These are phyloP conservation scores for Candida corydali DNA, from an alignment of 805 yeast genomes.

Conservation along the genomic window DNA sequence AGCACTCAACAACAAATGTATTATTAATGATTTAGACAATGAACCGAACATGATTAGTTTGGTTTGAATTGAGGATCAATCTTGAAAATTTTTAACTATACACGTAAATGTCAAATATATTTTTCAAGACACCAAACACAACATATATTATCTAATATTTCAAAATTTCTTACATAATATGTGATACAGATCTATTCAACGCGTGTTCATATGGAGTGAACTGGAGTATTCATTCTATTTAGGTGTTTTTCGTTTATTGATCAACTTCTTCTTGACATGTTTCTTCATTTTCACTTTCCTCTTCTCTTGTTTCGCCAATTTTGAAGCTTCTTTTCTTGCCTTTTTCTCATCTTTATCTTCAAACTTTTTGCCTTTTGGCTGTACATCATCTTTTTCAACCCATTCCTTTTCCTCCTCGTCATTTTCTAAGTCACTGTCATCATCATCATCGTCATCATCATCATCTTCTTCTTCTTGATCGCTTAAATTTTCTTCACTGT, in stretches of 20 bases:
- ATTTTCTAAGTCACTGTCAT: slow-evolving; percentile 25
- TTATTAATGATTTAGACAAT: background rate
- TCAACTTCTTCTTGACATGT: slow-evolving; percentile 26
- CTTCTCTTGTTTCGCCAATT: slow-evolving; percentile 27
- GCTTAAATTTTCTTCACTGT: slow-evolving; percentile 18
- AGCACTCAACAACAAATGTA: slow-evolving; percentile 11
- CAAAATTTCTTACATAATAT: background rate
- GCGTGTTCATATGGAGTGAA: too few species aligned
- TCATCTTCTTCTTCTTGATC: slow-evolving; percentile 21
- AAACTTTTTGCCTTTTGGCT: slow-evolving; percentile 66
- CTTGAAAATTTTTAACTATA: slow-evolving; percentile 6
- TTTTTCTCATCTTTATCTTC: slow-evolving; percentile 49
- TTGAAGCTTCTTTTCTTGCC: slow-evolving; percentile 35
- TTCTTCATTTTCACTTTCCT: slow-evolving; percentile 39
- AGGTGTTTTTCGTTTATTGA: slow-evolving; percentile 63
- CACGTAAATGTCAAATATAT: slow-evolving; percentile 1
- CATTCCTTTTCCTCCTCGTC: slow-evolving; percentile 36
- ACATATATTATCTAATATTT: background rate
- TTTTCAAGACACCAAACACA: background rate
- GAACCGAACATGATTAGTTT: slow-evolving; percentile 8
- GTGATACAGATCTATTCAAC: too few species aligned
- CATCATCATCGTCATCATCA: slow-evolving; percentile 27
- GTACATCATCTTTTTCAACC: slow-evolving; percentile 34
- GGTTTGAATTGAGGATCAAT: background rate
- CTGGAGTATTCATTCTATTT: slow-evolving; percentile 8